Evolutionary conservation across 352 stramenopile genomes (phyloP), one percentile per base, ranked within the genome.

Genomic region (Blastocystis sp.): DNA sequence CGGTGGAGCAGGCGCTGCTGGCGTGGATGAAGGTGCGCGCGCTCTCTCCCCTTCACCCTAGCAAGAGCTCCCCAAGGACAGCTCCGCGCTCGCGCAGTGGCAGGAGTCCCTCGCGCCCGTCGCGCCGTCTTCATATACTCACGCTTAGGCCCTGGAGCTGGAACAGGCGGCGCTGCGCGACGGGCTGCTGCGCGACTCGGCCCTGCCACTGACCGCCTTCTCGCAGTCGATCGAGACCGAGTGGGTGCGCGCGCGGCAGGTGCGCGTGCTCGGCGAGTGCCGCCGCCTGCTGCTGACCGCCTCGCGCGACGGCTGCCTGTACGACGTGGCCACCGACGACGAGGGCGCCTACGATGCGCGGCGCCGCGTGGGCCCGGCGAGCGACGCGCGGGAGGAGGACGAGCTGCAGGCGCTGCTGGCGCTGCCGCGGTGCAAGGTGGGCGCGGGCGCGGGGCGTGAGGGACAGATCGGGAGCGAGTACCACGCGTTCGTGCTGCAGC

Each of bases 61-160:
- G 61, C 19, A 67, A 28, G 34, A 53, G 34, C n/a, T 84, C 2
- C 74, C 74, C 4, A 67, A 65, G 23, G 60, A 61, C 17, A 84
- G 56, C 23, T 4, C 23, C 11, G 74, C 59, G 41, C 56, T 84
- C n/a, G 43, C 45, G 17, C 21, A 28, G 4, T 41, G 21, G 59
- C 52, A 59, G 66, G 5, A 40, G 21, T 41, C 14, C 34, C 38
- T 84, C 2, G 21, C 9, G 45, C 74, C 74, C 45, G 74, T 84
- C 48, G 14, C 4, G n/a, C 4, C 45, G 38, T 28, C n/a, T 7
- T 5, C 5, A 52, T 23, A 28, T 14, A n/a, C 4, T 84, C 7
- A 84, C 40, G 2, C 40, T 0, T 41, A 84, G 74, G 74, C 74
- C 2, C 19, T 84, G 1, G 53, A 66, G 34, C 59, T 84, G 10